Evolutionary conservation across 2,329 filamentous ascomycete species (phyloP).

Genomic region (Tolypocladium nubicola): DNA sequence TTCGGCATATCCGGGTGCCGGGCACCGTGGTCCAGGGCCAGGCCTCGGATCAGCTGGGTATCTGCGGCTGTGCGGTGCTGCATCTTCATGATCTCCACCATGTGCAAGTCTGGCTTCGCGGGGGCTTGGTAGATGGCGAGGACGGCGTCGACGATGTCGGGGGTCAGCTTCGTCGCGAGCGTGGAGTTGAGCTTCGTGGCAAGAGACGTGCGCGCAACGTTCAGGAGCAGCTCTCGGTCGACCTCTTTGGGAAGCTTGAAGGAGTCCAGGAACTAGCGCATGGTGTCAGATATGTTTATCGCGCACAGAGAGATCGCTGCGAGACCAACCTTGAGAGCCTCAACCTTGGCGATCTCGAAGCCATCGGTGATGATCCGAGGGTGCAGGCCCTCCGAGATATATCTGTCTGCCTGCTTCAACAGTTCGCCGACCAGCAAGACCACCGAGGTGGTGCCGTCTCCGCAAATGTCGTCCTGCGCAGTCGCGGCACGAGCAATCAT

Average conservation of each 20-base stretch:
- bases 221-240: slow-evolving; percentile 87
- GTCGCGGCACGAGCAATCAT: slow-evolving; percentile 78
- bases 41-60: slow-evolving; percentile 86
- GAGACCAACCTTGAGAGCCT: slow-evolving; percentile 65
- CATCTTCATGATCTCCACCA: slow-evolving; percentile 99
- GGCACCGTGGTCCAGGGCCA: slow-evolving; percentile 90
- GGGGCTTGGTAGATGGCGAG: slow-evolving; percentile 85
- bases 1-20: slow-evolving; percentile 98
- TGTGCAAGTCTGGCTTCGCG: slow-evolving; percentile 91
- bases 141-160: slow-evolving; percentile 92
- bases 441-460: slow-evolving; percentile 94
- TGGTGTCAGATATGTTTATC: not conserved
- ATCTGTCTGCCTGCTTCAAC: slow-evolving; percentile 92
- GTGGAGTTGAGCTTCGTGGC: slow-evolving; percentile 88
- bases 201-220: slow-evolving; percentile 86
- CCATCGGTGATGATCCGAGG: slow-evolving; percentile 94
- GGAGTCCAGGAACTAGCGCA: slow-evolving; percentile 70
- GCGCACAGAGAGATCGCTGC: not conserved
- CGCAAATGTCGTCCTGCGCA: slow-evolving; percentile 95
- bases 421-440: slow-evolving; percentile 93
- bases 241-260: slow-evolving; percentile 88
- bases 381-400: slow-evolving; percentile 94
- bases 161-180: slow-evolving; percentile 83
- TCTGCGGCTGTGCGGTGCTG: slow-evolving; percentile 94
- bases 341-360: slow-evolving; percentile 91